Evolutionary conservation across 2,329 filamentous ascomycete genomes (phyloP).

Genomic region (Phialophora expanda): DNA sequence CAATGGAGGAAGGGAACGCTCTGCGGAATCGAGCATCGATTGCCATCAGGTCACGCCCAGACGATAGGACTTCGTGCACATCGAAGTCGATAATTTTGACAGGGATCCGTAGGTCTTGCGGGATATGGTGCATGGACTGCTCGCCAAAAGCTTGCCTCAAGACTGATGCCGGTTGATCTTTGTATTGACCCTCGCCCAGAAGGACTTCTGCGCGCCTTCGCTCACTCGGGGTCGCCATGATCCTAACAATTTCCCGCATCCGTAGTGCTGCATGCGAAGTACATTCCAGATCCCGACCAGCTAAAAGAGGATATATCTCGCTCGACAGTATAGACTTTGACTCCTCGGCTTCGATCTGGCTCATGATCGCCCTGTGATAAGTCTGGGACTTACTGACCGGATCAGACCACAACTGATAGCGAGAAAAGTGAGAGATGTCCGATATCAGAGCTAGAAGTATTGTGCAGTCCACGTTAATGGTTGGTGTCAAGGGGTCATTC

Average conservation of each 20-base stretch:
- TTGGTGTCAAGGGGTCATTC: constrained; percentile 50
- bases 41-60: background rate
- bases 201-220: constrained; percentile 64
- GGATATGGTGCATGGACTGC: constrained; percentile 53
- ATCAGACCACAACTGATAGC: constrained; percentile 42
- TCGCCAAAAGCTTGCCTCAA: constrained; percentile 52
- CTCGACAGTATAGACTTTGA: constrained; percentile 64
- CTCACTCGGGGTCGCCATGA: constrained; percentile 67
- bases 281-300: constrained; percentile 64
- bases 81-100: constrained; percentile 61
- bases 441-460: constrained; percentile 74
- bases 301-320: constrained; percentile 67
- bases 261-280: constrained; percentile 68
- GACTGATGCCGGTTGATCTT: constrained; percentile 47
- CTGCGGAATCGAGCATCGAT: background rate
- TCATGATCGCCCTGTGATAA: constrained; percentile 65
- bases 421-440: constrained; percentile 68
- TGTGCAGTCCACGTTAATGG: constrained; percentile 60
- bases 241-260: constrained; percentile 69
- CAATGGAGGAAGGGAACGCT: constrained; percentile 20
- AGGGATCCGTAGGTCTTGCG: constrained; percentile 63
- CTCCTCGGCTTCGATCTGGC: constrained; percentile 69
- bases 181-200: constrained; percentile 54
- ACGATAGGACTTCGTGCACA: constrained; percentile 38
- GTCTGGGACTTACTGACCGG: constrained; percentile 53